Percentiles rank a stretch among this genome's conserved stretches.
Conservation (phyloP, 2,329 filamentous ascomycete genomes). For the Diaporthe destruens region DNA sequence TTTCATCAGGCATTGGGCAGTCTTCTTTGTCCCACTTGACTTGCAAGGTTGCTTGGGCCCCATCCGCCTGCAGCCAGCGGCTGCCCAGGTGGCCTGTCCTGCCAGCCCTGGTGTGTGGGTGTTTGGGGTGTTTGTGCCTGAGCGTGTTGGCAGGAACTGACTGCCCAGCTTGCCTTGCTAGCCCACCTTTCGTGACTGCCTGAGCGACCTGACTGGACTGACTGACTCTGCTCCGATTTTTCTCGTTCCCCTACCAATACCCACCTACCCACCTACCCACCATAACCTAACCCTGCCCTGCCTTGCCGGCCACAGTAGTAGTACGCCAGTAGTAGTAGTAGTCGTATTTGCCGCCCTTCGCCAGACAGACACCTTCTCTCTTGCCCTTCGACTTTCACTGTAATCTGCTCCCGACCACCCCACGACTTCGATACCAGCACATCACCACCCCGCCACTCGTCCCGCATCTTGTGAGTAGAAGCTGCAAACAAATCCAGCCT, state of each 20-base stretch:
- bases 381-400: constrained; percentile 24
- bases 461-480: constrained; percentile 18
- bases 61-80: constrained; percentile 2
- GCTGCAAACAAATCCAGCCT: constrained; percentile 22
- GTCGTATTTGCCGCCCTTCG: constrained; percentile 12
- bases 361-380: constrained; percentile 22
- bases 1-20: constrained; percentile 2
- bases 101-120: background rate
- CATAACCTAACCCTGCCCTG: background rate
- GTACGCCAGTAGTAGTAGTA: constrained; percentile 1
- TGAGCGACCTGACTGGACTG: background rate
- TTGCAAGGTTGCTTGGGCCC: constrained; percentile 7
- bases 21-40: constrained; percentile 26
- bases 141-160: background rate
- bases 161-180: background rate
- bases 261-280: background rate
- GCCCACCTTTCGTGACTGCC: constrained; percentile 15
- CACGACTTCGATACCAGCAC: constrained; percentile 24
- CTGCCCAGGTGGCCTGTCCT: constrained; percentile 2
- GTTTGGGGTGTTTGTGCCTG: background rate
- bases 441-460: constrained; percentile 22
- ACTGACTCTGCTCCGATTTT: constrained; percentile 35
- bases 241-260: constrained; percentile 23
- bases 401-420: constrained; percentile 17
- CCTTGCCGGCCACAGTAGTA: constrained; percentile 7